Base-by-base conservation (phyloP, 208 protist species). In the Phytomonas francai region DNA sequence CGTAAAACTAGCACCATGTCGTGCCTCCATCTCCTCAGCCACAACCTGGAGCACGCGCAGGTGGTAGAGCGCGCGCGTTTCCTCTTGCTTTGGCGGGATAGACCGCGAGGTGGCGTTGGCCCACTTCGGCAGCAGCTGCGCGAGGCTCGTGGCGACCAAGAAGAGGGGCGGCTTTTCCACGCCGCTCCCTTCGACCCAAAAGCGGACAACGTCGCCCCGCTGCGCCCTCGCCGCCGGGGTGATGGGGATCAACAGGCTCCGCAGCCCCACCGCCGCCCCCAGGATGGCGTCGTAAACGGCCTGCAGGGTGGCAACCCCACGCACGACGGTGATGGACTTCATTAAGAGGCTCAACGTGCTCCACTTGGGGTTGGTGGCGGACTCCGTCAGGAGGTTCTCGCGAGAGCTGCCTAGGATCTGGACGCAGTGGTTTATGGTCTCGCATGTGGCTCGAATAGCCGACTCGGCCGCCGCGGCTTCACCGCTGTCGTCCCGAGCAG, bases 191-290 rank as follows among this genome's bases (percentile, higher is more conserved):
- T 81, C 72, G 16, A 85, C 66, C 78, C 77, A 87, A 61, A 85
- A 88, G n/a, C 72, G 79, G 56, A 91, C 29, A 32, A 91, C 77
- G 33, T 84, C 80, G 60, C 76, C 67, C 25, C 76, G 76, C 31
- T 70, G 69, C 39, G 70, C 73, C 33, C 68, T 69, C 16, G 64
- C 29, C 49, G 49, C 36, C 19, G 51, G 56, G 19, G 65, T 75
- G 56, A 30, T 67, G 60, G 29, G 66, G 68, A 49, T 76, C 28
- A 32, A 69, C 16, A 49, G 73, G 68, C 68, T 77, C 31, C 70
- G 71, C 51, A 79, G 16, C 16, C 74, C 71, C 45, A 76, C 56
- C 28, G 66, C 62, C 7, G 70, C 61, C 3, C 66, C 72, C 0
- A 76, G 67, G 36, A 76, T 67, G 2, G 65, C 80, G 32, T 89